Conservation (phyloP, 768 basidiomycete species). For the Auriscalpium microsporum region DNA sequence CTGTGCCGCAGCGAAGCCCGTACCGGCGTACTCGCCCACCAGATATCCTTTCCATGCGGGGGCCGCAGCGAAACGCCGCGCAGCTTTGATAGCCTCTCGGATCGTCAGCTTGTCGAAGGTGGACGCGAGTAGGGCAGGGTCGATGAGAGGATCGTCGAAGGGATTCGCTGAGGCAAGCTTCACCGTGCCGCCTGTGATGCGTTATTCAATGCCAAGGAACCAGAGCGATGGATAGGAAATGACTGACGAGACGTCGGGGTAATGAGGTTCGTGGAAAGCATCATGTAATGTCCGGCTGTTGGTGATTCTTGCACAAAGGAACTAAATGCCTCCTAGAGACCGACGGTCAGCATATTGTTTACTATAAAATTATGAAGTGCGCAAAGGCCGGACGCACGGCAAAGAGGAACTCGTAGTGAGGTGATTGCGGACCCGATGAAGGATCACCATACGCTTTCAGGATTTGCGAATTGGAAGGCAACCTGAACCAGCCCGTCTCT, state of each 20-base stretch:
- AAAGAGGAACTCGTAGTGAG: not conserved
- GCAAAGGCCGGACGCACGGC: not conserved
- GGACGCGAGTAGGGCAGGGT: not conserved
- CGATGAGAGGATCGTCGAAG: not conserved
- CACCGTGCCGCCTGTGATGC: not conserved
- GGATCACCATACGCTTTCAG: not conserved
- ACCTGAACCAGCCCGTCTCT: not conserved
- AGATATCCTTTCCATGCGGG: not conserved
- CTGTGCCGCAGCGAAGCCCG: not conserved
- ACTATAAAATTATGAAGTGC: too few relatives aligned
- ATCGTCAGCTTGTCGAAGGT: not conserved
- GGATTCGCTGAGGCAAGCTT: not conserved
- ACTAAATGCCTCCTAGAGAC: not conserved
- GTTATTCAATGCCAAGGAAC: not conserved
- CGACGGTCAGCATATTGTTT: too few relatives aligned
- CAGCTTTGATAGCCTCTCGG: not conserved
- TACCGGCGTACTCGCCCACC: not conserved
- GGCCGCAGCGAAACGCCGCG: not conserved
- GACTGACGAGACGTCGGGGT: not conserved
- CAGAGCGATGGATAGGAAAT: not conserved
- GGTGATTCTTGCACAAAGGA: not conserved
- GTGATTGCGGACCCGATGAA: not conserved
- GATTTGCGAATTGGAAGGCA: not conserved
- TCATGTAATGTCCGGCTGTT: not conserved
- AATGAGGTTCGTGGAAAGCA: not conserved